These are phyloP conservation scores for Agaricus blazei DNA, from an alignment of 768 basidiomycete species.

Conservation along the genomic window DNA sequence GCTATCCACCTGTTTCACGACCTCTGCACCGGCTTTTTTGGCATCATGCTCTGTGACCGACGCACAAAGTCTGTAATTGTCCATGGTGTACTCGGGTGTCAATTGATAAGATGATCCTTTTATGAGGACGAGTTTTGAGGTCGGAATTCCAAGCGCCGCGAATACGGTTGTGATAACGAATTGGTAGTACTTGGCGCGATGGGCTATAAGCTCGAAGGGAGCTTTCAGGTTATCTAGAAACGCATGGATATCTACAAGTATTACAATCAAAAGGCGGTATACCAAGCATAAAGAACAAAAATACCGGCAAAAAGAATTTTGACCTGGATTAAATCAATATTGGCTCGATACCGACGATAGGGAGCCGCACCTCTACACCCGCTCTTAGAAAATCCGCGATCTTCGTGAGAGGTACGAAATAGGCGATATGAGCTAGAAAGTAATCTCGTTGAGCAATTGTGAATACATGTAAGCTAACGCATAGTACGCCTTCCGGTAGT, in stretches of 20 bases:
- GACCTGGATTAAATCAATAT: constrained; percentile 37
- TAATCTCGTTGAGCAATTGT: background rate
- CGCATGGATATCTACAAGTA: constrained; percentile 79
- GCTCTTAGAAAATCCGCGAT: constrained; percentile 94
- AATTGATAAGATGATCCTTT: constrained; percentile 93
- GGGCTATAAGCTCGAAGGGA: constrained; percentile 82
- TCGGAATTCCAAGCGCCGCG: constrained; percentile 85
- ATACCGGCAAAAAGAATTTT: constrained; percentile 77
- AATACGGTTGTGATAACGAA: constrained; percentile 79
- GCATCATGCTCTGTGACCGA: constrained; percentile 94
- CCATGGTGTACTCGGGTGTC: constrained; percentile 85
- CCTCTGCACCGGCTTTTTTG: constrained; percentile 97
- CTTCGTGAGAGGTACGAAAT: constrained; percentile 93
- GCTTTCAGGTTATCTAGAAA: constrained; percentile 98
- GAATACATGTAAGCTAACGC: background rate
- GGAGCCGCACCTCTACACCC: constrained; percentile 65
- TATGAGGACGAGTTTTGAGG: constrained; percentile 76
- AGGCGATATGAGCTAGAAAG: constrained; percentile 85
- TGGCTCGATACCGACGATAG: constrained; percentile 10
- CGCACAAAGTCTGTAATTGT: constrained; percentile 91
- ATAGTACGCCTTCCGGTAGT: constrained; percentile 88
- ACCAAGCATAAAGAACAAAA: constrained; percentile 5
- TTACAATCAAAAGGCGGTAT: background rate
- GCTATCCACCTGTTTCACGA: constrained; percentile 95
- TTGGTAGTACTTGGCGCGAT: constrained; percentile 90